Evolutionary conservation across 805 yeast genomes (phyloP).

Genomic region (Kluyveromyces dobzhanskii): DNA sequence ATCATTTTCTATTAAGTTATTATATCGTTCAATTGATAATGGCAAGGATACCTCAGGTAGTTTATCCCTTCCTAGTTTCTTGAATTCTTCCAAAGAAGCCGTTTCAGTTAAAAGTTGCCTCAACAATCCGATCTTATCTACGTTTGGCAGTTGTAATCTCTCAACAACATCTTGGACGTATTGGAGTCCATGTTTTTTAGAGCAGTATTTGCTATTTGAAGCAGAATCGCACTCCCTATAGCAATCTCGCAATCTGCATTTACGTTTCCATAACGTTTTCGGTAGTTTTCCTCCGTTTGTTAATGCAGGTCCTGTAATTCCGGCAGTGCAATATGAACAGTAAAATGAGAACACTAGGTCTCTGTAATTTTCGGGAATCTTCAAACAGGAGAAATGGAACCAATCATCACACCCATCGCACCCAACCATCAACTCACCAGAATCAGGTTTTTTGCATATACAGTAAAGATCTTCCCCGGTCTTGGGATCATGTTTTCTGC

Average conservation of each 20-base stretch:
- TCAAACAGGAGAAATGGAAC: constrained; percentile 81
- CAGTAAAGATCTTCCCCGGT: constrained; percentile 61
- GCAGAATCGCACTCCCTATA: constrained; percentile 24
- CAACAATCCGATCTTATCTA: constrained; percentile 7
- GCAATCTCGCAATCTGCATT: constrained; percentile 59
- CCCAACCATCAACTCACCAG: constrained; percentile 81
- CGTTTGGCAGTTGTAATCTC: constrained; percentile 4
- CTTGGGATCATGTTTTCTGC: constrained; percentile 13
- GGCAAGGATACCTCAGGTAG: constrained; percentile 12
- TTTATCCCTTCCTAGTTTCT: constrained; percentile 14
- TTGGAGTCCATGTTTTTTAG: constrained; percentile 55
- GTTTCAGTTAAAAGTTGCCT: constrained; percentile 10
- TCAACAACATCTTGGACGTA: constrained; percentile 12
- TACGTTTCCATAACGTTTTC: constrained; percentile 60
- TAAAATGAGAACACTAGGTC: constrained; percentile 54
- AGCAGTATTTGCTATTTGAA: constrained; percentile 57
- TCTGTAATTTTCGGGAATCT: constrained; percentile 41
- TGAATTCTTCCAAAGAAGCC: constrained; percentile 10
- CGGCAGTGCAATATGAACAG: constrained; percentile 63
- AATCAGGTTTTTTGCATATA: constrained; percentile 68
- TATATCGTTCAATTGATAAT: constrained; percentile 11
- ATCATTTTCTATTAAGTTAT: constrained; percentile 14
- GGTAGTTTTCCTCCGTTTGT: constrained; percentile 28
- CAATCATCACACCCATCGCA: constrained; percentile 95
- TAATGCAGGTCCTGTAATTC: constrained; percentile 30